phyloP scores from a whole-genome alignment of 257 asterid species.

The Solanum lycopersicoides region DNA sequence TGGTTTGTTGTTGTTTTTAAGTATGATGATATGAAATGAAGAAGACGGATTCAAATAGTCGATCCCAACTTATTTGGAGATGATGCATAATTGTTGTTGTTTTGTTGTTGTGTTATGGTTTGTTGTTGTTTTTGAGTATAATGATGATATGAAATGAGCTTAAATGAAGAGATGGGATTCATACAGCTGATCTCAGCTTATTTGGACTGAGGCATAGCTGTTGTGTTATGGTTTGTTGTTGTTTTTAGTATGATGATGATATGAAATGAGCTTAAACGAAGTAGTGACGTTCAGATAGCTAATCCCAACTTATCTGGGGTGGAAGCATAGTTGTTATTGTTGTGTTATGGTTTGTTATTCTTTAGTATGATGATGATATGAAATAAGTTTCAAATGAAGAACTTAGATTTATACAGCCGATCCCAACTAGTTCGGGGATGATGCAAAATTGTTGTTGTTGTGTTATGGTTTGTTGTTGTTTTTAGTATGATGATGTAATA shows the following conservation, averaged over 20 bases:
- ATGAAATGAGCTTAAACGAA: neutral
- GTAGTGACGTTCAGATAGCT: neutral
- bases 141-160: neutral
- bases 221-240: neutral
- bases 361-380: neutral
- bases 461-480: neutral
- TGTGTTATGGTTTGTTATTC: neutral
- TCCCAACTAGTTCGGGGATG: neutral
- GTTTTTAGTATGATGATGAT: neutral
- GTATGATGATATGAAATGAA: neutral
- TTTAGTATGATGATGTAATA: neutral
- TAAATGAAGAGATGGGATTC: neutral
- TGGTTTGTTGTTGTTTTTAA: neutral
- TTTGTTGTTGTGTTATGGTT: neutral
- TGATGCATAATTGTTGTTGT: neutral
- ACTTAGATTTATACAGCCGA: neutral
- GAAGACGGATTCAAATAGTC: neutral
- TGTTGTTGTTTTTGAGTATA: neutral
- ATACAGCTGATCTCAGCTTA: neutral
- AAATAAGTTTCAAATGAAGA: neutral
- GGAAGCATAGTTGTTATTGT: neutral
- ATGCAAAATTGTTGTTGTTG: neutral
- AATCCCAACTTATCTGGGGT: neutral
- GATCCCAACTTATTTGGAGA: neutral
- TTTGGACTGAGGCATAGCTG: neutral